Base-by-base conservation (phyloP, 2,329 filamentous ascomycete genomes). In the Fusarium compactum region DNA sequence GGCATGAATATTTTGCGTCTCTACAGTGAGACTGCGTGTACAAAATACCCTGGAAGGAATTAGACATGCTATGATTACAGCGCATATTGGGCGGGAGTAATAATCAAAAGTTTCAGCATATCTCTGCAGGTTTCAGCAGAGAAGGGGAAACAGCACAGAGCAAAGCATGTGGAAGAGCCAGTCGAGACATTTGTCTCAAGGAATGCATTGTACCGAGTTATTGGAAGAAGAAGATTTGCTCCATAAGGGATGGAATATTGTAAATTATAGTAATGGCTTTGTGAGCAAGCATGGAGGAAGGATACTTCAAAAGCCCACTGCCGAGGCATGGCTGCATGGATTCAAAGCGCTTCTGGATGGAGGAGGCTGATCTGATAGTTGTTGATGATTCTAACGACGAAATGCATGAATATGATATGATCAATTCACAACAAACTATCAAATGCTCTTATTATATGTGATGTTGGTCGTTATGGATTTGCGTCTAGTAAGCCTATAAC, bases 401-500 rank as follows among this genome's bases (percentile, higher is more conserved):
- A 76, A 76, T 75, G 74, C 65, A 77, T 75, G 76, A 78, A 78
- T 70, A 78, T 76, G 72, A 74, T 78, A 79, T 74, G 77, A 78
- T 71, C 71, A 72, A 66, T 70, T 75, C 70, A 72, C 46, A 67
- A 66, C 46, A 47, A 54, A 47, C 25, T 46, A 43, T 61, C 38
- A 4, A 45, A 45, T 43, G 20, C 32, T 50, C 8, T 20, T 22
- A 6, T 40, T 20, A 25, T 48, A 27, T 16, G 38, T 44, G 54
- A 55, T 46, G 32, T 54, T 20, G 38, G 14, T 27, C n/a, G 24
- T 34, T 50, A 24, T 38, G n/a, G 16, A 20, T 51, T 18, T n/a
- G 30, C 24, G 12, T 20, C 14, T 16, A 24, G 25, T n/a, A 51
- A 24, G 40, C 29, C 53, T 24, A 25, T 51, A 50, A 25, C 11